A percentile compares a stretch with the other conserved stretches of the same genome.
phyloP scores from a whole-genome alignment of 2,329 filamentous ascomycete species.

The Arthrobotrys megalospora region DNA sequence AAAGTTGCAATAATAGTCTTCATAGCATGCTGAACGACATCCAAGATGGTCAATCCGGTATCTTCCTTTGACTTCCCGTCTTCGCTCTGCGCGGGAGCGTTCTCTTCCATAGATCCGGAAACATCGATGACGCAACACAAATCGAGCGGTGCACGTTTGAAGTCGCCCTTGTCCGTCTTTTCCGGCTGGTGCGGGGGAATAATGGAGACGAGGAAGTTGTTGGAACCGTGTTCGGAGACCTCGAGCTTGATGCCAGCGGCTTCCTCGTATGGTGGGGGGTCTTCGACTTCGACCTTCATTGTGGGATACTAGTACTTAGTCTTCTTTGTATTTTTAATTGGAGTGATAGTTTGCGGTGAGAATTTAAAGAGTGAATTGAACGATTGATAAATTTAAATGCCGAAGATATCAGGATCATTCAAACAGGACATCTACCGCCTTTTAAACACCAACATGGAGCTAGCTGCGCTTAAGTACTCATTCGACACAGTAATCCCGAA shows the following conservation, averaged over 20 bases:
- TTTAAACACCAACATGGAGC: slow-evolving; percentile 13
- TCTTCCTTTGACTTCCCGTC: slow-evolving; percentile 67
- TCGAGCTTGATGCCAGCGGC: slow-evolving; percentile 46
- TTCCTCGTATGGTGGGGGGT: slow-evolving; percentile 58
- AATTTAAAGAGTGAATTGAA: neutral
- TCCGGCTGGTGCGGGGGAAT: slow-evolving; percentile 46
- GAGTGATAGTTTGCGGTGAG: neutral
- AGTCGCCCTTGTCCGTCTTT: slow-evolving; percentile 38
- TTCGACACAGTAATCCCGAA: slow-evolving; percentile 1
- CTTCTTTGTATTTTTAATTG: neutral
- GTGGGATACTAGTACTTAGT: neutral
- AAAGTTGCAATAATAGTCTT: slow-evolving; percentile 74
- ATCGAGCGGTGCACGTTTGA: slow-evolving; percentile 66
- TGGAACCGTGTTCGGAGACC: slow-evolving; percentile 46
- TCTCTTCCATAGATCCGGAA: slow-evolving; percentile 72
- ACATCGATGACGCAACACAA: slow-evolving; percentile 76
- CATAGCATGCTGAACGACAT: slow-evolving; percentile 75
- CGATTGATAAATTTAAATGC: neutral
- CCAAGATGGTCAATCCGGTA: slow-evolving; percentile 73
- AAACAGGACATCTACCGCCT: neutral
- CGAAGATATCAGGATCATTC: neutral
- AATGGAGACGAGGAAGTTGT: slow-evolving; percentile 54
- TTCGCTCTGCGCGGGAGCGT: slow-evolving; percentile 70
- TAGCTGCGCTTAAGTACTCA: slow-evolving; percentile 12
- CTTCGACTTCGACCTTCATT: slow-evolving; percentile 57